Evolutionary conservation across 2,329 filamentous ascomycete genomes (phyloP).

Genomic region (Fusarium sp.): DNA sequence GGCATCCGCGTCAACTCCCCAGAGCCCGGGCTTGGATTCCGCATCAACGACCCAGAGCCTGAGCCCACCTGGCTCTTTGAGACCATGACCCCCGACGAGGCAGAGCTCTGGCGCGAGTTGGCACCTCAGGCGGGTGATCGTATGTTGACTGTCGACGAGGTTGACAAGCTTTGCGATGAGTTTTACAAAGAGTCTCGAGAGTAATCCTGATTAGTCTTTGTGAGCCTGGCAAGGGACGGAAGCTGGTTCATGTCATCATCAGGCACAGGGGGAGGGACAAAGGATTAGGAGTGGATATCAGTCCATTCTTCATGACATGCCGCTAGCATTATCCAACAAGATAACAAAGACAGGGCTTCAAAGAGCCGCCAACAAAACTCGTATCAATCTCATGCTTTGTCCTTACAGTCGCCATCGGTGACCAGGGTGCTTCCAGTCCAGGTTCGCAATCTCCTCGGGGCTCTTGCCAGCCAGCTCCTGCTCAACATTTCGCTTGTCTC

Average conservation of each 20-base stretch:
- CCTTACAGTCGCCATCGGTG: constrained; percentile 66
- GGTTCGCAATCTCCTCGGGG: constrained; percentile 65
- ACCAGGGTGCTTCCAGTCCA: constrained; percentile 76
- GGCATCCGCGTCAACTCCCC: too few species aligned
- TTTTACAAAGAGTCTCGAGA: neutral
- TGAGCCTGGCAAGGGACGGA: neutral
- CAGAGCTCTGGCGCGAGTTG: neutral
- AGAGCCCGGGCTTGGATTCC: neutral
- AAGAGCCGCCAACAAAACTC: neutral
- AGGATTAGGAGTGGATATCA: neutral
- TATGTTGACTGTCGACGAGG: neutral
- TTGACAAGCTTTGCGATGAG: neutral
- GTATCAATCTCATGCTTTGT: neutral
- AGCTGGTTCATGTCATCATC: neutral
- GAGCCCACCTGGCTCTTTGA: neutral
- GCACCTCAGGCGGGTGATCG: neutral
- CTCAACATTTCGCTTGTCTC: constrained; percentile 67
- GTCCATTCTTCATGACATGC: neutral
- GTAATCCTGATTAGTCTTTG: neutral
- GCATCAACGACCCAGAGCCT: too few species aligned
- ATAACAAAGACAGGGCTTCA: neutral
- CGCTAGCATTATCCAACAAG: neutral
- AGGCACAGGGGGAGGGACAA: neutral
- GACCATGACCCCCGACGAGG: neutral
- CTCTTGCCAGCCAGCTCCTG: constrained; percentile 66